These are phyloP conservation scores for Aspergillus hortae DNA, from an alignment of 2,329 filamentous ascomycete genomes.

Conservation along the genomic window DNA sequence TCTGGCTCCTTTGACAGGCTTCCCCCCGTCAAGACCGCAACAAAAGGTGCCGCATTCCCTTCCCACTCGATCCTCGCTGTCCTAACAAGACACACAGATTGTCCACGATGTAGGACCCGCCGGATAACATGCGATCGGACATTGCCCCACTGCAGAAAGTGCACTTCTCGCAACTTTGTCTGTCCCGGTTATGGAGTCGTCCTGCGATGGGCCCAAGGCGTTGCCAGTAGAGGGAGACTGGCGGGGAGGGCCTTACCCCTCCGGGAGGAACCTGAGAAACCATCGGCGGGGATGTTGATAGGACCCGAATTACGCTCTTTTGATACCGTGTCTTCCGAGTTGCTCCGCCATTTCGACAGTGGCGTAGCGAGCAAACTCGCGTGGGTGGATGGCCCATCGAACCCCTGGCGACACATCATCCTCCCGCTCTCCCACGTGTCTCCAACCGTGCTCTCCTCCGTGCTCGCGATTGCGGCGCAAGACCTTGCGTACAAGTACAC, in stretches of 20 bases:
- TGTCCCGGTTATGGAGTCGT: slow-evolving; percentile 24
- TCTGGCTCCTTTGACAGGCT: background rate
- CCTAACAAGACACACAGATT: slow-evolving; percentile 8
- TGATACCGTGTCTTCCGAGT: slow-evolving; percentile 2
- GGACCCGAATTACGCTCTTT: background rate
- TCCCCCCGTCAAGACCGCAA: background rate
- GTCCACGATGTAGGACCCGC: slow-evolving; percentile 19
- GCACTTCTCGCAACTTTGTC: slow-evolving; percentile 19
- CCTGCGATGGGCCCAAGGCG: slow-evolving; percentile 23
- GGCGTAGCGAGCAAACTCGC: slow-evolving; percentile 20
- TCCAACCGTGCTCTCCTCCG: slow-evolving; percentile 18
- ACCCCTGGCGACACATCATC: slow-evolving; percentile 24
- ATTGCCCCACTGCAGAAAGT: slow-evolving; percentile 22
- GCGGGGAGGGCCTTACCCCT: slow-evolving; percentile 18
- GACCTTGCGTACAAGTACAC: slow-evolving; percentile 16
- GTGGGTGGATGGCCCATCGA: slow-evolving; percentile 24
- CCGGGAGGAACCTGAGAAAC: background rate
- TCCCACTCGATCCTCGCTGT: too few relatives aligned
- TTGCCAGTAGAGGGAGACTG: slow-evolving; percentile 24
- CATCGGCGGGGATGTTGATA: background rate
- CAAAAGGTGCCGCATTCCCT: background rate
- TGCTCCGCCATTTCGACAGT: slow-evolving; percentile 22
- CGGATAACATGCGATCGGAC: slow-evolving; percentile 25
- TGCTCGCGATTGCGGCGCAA: slow-evolving; percentile 23
- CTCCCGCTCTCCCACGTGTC: slow-evolving; percentile 22